Evolutionary conservation across 108 stramenopile genomes (phyloP), one percentile per base, ranked within the genome.

Genomic region (Phaeodactylum tricornutum): DNA sequence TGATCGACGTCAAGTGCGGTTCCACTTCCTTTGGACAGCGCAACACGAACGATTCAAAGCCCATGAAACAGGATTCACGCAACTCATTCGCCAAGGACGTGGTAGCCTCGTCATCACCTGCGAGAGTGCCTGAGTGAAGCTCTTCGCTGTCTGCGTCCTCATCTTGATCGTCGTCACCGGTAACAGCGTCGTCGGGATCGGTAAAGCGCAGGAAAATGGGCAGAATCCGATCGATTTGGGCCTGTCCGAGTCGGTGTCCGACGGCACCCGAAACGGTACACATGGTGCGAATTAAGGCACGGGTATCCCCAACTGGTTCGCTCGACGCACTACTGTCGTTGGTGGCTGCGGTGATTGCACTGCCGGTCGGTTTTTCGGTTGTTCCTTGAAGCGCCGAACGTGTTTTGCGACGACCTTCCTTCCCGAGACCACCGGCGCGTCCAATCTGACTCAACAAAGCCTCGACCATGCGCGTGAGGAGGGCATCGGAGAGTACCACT

Each of bases 1-100:
- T 61, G 47, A 89, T 80, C 28, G 69, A 65, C 32, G 72, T 62
- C 66, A 97, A 56, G 64, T 93, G 88, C 15, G 91, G 80, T 46
- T 89, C 64, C 28, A 96, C 81, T 77, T 97, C 91, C n/a, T 68
- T 62, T 4, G 97, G 93, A 66, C 96, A 97, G 22, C 92, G 72
- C 54, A 81, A 53, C 19, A 97, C 89, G 61, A 98, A 94, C 4
- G 81, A 80, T 57, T 95, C 94, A 56, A 96, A 90, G 41, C 94
- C 97, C 51, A 87, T 87, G 57, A 98, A 93, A 61, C 95, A 96
- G 47, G 79, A 89, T 64, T 98, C 97, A 33, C 95, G 60, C 52
- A 98, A 79, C 67, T 98, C 95, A 60, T 94, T 90, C 34, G 65
- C 61, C 51, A 78, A 43, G 3, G 87, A 77, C 16, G 44, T 29